Conservation (phyloP, 345 rosid species). For the Dimocarpus longan region DNA sequence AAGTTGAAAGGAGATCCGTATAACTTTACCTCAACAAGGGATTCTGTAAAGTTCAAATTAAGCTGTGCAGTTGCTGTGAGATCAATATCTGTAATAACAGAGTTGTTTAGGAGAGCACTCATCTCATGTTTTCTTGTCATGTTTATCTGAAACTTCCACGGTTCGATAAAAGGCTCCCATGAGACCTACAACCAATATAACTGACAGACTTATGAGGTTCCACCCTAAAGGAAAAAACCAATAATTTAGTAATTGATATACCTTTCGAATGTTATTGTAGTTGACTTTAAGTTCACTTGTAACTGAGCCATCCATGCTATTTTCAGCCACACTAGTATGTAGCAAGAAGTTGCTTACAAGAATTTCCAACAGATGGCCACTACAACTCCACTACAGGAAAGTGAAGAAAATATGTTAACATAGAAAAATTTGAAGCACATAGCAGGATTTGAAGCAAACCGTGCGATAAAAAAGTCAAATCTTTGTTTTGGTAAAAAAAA, state of each 20-base stretch:
- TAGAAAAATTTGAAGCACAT: not conserved
- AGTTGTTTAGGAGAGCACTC: conserved; percentile 54
- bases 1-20: conserved; percentile 7
- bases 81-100: conserved; percentile 58
- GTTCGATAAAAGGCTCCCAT: conserved; percentile 94
- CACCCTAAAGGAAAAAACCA: not conserved
- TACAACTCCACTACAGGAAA: conserved; percentile 76
- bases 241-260: conserved; percentile 24
- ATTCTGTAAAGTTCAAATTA: conserved; percentile 76
- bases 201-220: conserved; percentile 22
- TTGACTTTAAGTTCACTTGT: conserved; percentile 73
- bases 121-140: conserved; percentile 50
- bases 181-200: conserved; percentile 52
- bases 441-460: not conserved
- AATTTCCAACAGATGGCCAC: conserved; percentile 81
- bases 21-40: conserved; percentile 71
- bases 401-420: conserved; percentile 19
- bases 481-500: too few relatives aligned
- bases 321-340: conserved; percentile 47
- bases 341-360: conserved; percentile 52
- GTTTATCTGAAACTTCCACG: conserved; percentile 72
- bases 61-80: conserved; percentile 67
- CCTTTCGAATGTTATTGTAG: conserved; percentile 89
- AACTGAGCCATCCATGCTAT: conserved; percentile 47
- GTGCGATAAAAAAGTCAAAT: not conserved